These are phyloP conservation scores for Alternaria sp. DNA, from an alignment of 2,329 filamentous ascomycete genomes.

Conservation along the genomic window DNA sequence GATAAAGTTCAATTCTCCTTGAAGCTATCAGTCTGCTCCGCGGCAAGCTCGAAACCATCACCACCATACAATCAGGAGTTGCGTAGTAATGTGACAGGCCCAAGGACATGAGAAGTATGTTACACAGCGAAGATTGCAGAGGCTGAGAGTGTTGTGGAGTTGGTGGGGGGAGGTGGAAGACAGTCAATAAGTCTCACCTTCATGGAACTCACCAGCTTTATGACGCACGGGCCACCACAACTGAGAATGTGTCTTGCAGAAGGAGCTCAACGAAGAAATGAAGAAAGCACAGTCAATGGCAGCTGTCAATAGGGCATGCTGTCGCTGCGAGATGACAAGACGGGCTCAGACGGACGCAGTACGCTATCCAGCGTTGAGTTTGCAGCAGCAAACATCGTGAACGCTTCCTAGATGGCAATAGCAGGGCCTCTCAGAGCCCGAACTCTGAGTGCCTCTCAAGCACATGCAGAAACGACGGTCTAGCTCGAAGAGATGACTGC, in stretches of 20 bases:
- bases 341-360: background rate
- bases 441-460: background rate
- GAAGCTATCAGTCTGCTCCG: background rate
- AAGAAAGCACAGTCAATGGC: background rate
- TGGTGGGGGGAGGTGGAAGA: slow-evolving; percentile 1
- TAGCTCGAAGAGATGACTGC: background rate
- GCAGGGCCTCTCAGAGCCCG: background rate
- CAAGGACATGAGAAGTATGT: background rate
- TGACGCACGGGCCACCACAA: slow-evolving; percentile 9
- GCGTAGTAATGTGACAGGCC: background rate
- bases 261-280: background rate
- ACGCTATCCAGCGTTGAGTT: background rate
- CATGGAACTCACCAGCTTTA: background rate
- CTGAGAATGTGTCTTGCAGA: background rate
- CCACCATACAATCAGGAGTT: background rate
- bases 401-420: background rate
- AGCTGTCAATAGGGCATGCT: background rate
- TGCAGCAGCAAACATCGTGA: background rate
- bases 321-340: background rate
- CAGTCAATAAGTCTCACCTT: background rate
- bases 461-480: background rate
- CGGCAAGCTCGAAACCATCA: slow-evolving; percentile 1
- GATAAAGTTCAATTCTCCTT: background rate
- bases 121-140: background rate
- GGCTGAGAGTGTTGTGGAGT: background rate